These are phyloP conservation scores for Vigna mungo DNA, from an alignment of 306 rosid species.

Conservation along the genomic window DNA sequence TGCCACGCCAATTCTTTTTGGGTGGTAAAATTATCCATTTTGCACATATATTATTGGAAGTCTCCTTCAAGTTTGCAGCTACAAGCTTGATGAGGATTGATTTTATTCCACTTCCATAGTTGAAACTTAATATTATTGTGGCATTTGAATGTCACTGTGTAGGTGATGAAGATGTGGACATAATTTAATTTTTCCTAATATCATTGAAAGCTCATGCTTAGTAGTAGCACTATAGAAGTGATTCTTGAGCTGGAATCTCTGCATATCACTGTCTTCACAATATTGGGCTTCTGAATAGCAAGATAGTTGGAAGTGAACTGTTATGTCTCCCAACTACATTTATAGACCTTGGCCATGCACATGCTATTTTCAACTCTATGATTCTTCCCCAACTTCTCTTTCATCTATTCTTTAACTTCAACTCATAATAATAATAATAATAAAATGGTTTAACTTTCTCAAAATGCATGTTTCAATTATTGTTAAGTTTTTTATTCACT, in stretches of 20 bases:
- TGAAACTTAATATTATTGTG: conserved; percentile 11
- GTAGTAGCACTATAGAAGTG: conserved; percentile 19
- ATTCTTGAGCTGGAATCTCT: conserved; percentile 43
- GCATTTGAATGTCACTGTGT: neutral
- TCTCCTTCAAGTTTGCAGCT: conserved; percentile 25
- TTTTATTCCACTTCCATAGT: conserved; percentile 17
- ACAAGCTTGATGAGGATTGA: conserved; percentile 3
- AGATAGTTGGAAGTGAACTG: conserved; percentile 53
- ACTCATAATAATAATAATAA: neutral
- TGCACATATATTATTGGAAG: neutral
- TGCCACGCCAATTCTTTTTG: too few species aligned
- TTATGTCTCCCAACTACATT: conserved; percentile 55
- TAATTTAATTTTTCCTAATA: conserved; percentile 28
- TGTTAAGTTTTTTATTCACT: conserved; percentile 1
- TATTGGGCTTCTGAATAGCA: conserved; percentile 36
- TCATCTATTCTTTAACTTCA: conserved; percentile 16
- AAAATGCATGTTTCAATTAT: conserved; percentile 12
- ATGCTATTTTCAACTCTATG: conserved; percentile 51
- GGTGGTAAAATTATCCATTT: neutral
- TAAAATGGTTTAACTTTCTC: neutral
- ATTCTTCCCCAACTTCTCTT: conserved; percentile 35
- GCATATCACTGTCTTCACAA: conserved; percentile 27
- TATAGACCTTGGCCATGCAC: conserved; percentile 46
- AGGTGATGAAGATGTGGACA: conserved; percentile 27
- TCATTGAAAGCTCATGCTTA: neutral